phyloP scores from a whole-genome alignment of 2,329 filamentous ascomycete species.

The Pseudocercospora crystallina region DNA sequence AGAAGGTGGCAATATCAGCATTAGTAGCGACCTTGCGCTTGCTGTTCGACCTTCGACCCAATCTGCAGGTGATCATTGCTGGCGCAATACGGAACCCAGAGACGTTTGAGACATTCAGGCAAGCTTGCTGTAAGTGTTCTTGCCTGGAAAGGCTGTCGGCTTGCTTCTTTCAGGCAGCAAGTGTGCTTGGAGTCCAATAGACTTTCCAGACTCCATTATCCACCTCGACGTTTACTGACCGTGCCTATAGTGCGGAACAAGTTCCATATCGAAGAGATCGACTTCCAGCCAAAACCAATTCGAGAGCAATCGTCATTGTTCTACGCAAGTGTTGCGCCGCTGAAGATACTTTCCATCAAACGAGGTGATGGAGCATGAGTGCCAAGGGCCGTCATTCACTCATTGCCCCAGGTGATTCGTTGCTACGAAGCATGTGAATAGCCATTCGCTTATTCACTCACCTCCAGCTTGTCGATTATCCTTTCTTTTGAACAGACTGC shows the following conservation, averaged over 20 bases:
- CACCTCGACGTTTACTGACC: too few relatives aligned
- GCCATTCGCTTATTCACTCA: too few relatives aligned
- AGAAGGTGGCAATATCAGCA: slow-evolving; percentile 61
- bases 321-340: slow-evolving; percentile 35
- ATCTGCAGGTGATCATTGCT: slow-evolving; percentile 63
- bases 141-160: not conserved
- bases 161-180: too few relatives aligned
- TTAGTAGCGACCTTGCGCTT: slow-evolving; percentile 65
- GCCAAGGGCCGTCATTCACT: too few relatives aligned
- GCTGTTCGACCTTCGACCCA: slow-evolving; percentile 58
- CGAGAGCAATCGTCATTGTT: slow-evolving; percentile 36
- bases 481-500: too few relatives aligned
- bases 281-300: slow-evolving; percentile 32
- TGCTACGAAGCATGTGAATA: too few relatives aligned
- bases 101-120: slow-evolving; percentile 66
- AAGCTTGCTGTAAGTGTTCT: slow-evolving; percentile 53
- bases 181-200: too few relatives aligned
- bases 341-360: slow-evolving; percentile 32
- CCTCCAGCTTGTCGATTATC: too few relatives aligned
- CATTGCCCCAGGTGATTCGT: too few relatives aligned
- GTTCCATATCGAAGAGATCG: slow-evolving; percentile 34
- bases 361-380: not conserved
- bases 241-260: slow-evolving; percentile 29
- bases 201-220: not conserved
- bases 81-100: slow-evolving; percentile 69